Conservation (phyloP, 2,329 filamentous ascomycete genomes). For the Sporothrix curviconia region DNA sequence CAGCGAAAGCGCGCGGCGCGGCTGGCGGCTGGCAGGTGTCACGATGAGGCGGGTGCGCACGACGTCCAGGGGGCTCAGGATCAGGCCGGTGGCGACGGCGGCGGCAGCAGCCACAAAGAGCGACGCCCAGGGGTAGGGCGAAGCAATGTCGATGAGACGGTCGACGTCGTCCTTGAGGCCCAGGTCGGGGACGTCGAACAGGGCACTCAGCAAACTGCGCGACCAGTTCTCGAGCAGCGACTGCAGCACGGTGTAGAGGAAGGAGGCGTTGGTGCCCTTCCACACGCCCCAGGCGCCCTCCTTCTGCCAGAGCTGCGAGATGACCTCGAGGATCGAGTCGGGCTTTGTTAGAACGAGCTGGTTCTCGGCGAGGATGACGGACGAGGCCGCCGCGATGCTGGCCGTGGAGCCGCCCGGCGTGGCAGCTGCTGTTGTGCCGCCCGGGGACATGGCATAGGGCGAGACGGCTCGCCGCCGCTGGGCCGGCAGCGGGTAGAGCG, state of each 20-base stretch:
- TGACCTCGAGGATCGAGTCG: conserved; percentile 77
- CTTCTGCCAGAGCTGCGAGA: conserved; percentile 81
- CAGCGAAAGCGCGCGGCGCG: conserved; percentile 71
- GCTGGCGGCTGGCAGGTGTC: conserved; percentile 67
- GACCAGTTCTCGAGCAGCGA: conserved; percentile 90
- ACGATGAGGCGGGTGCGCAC: conserved; percentile 84
- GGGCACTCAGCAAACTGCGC: conserved; percentile 78
- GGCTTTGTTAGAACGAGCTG: conserved; percentile 65
- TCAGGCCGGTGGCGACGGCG: conserved; percentile 65
- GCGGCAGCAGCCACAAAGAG: conserved; percentile 63
- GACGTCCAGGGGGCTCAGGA: conserved; percentile 82
- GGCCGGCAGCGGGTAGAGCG: conserved; percentile 31
- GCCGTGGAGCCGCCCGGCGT: neutral
- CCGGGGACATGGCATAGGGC: neutral
- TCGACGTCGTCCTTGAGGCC: conserved; percentile 71
- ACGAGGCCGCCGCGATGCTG: neutral
- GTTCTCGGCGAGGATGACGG: conserved; percentile 36
- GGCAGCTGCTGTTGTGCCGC: neutral
- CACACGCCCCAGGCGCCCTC: conserved; percentile 89
- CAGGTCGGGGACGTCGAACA: conserved; percentile 83
- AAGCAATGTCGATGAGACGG: conserved; percentile 64
- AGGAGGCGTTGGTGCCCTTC: conserved; percentile 89
- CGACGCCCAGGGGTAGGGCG: conserved; percentile 74
- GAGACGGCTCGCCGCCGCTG: conserved; percentile 20
- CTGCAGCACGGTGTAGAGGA: conserved; percentile 80